Base-by-base conservation (phyloP, 495 filamentous ascomycete species). In the Tuber calosporum region DNA sequence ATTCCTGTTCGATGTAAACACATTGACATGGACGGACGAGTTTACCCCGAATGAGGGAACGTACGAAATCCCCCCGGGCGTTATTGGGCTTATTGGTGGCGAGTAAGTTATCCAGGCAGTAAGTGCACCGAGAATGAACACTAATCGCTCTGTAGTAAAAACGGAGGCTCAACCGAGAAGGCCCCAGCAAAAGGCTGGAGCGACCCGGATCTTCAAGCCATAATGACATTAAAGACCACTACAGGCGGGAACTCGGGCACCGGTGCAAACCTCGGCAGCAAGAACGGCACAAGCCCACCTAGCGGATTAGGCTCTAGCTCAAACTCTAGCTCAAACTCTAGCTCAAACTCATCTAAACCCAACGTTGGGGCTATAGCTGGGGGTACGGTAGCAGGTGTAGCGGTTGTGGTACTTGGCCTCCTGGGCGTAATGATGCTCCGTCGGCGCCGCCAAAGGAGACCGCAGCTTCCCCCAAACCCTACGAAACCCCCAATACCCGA, bases 1-100 rank as follows among this genome's bases (percentile, higher is more conserved):
- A 5, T 74, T 67, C 40, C 68, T 77, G 72, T 66, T 74, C 42
- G 72, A 77, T 37, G 20, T 74, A n/a, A 48, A 42, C 36, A 74
- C 62, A 19, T 30, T 22, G 7, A 43, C 43, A 30, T 77, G 68
- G 75, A 53, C 70, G 5, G 72, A 74, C 36, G 19, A 40, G 19
- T 77, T 67, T 45, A 41, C 40, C 13, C 67, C 72, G 4, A 34
- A 66, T 42, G 38, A 69, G 20, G 72, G 53, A 30, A 62, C 2
- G 4, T 62, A 62, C 26, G 53, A 62, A 34, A 62, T 62, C 1
- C 11, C 53, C 53, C 13, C 11, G 53, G 2, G 11, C 13, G 26
- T 62, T 62, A 34, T 34, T 15, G 53, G 4, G 26, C 26, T 62
- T 62, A 62, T 62, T 34, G 53, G 53, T 6, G 53, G 53, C 26